phyloP scores from a whole-genome alignment of 306 rosid genomes.

The Castanospermum australe region DNA sequence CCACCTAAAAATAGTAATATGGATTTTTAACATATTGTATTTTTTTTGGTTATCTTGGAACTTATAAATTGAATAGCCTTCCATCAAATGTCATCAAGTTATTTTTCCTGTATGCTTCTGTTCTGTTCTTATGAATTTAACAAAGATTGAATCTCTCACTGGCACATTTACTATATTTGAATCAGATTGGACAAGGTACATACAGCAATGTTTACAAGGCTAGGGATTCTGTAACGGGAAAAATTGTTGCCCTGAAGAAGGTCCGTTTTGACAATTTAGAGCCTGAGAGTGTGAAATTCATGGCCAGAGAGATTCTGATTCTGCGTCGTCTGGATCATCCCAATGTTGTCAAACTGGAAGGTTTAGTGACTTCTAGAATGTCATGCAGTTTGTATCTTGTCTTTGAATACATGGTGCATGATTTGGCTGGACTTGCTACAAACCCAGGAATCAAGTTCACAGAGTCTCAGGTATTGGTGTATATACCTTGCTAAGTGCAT shows the following conservation, averaged over 20 bases:
- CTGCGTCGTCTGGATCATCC: slow-evolving; percentile 52
- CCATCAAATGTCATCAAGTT: background rate
- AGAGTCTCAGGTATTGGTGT: slow-evolving; percentile 37
- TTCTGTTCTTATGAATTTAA: background rate
- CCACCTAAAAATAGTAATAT: slow-evolving; percentile 17
- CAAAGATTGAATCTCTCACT: slow-evolving; percentile 23
- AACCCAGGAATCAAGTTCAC: slow-evolving; percentile 47
- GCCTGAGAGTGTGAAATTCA: slow-evolving; percentile 52
- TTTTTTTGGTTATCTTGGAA: background rate
- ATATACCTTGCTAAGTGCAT: background rate
- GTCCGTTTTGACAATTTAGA: slow-evolving; percentile 52
- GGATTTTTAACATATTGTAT: background rate
- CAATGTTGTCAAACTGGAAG: slow-evolving; percentile 47
- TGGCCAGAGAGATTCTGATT: slow-evolving; percentile 51
- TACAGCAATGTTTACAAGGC: slow-evolving; percentile 53
- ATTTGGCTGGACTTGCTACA: slow-evolving; percentile 55
- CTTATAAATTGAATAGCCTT: slow-evolving; percentile 7
- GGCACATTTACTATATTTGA: slow-evolving; percentile 17
- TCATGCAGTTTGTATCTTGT: slow-evolving; percentile 51
- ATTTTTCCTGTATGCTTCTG: background rate
- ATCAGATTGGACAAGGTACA: slow-evolving; percentile 54
- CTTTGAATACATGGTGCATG: slow-evolving; percentile 52
- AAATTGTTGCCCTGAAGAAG: slow-evolving; percentile 49
- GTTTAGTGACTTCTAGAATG: slow-evolving; percentile 52
- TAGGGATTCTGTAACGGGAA: slow-evolving; percentile 41